Evolutionary conservation across 768 basidiomycete species (phyloP).

Genomic region (Agrocybe chaxingu): DNA sequence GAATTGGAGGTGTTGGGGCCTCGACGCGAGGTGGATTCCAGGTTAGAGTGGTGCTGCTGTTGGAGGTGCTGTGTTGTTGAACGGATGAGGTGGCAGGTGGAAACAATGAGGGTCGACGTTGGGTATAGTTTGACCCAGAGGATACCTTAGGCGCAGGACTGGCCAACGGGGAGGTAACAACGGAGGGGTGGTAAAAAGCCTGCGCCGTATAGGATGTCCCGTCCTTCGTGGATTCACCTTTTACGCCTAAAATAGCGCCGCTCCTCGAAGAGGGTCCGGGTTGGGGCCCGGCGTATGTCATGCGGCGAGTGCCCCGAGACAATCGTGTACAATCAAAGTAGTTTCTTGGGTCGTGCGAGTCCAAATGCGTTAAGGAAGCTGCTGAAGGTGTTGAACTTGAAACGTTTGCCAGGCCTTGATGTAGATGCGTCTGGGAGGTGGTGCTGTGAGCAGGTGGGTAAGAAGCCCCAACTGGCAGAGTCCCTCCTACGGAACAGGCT

Average conservation of each 20-base stretch:
- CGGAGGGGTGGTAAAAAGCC: constrained; percentile 15
- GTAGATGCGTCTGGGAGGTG: constrained; percentile 4
- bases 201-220: constrained; percentile 1
- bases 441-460: constrained; percentile 1
- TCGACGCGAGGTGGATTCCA: too few relatives aligned
- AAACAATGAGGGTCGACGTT: not conserved
- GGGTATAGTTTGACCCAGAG: constrained; percentile 2
- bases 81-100: constrained; percentile 2
- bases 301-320: constrained; percentile 19
- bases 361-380: constrained; percentile 10
- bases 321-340: constrained; percentile 22
- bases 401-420: constrained; percentile 7
- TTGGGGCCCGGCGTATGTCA: constrained; percentile 18
- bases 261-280: constrained; percentile 4
- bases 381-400: constrained; percentile 15
- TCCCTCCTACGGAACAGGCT: not conserved
- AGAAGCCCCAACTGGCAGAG: not conserved
- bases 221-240: not conserved
- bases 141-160: constrained; percentile 1
- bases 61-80: too few relatives aligned
- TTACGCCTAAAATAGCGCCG: not conserved
- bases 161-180: constrained; percentile 9
- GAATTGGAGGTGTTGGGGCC: not conserved
- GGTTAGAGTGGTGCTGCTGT: too few relatives aligned
- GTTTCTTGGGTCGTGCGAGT: constrained; percentile 20